Percentiles rank a stretch among this genome's conserved stretches.
These are phyloP conservation scores for Theobroma grandiflorum DNA, from an alignment of 441 rosid genomes.

Conservation along the genomic window DNA sequence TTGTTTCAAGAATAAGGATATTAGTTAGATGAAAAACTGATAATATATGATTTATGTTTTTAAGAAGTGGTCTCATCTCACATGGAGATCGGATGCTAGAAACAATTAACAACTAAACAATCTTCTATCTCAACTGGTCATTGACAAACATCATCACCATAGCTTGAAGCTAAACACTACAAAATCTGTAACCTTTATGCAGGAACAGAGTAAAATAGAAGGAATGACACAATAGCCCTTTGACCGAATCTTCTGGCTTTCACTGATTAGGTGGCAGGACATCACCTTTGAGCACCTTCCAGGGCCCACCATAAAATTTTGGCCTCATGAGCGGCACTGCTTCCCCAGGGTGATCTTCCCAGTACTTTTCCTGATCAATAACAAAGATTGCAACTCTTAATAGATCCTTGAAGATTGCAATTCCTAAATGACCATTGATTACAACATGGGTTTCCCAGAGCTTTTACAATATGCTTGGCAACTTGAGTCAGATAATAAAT, in stretches of 20 bases:
- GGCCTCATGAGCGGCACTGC: conserved; percentile 85
- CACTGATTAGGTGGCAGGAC: conserved; percentile 53
- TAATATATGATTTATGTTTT: background rate
- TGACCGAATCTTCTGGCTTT: conserved; percentile 8
- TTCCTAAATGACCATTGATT: background rate
- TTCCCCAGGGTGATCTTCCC: conserved; percentile 94
- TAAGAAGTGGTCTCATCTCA: background rate
- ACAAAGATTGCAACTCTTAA: background rate
- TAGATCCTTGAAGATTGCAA: background rate
- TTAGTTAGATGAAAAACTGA: background rate
- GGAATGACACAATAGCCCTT: background rate
- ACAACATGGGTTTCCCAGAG: background rate
- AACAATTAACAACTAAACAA: background rate
- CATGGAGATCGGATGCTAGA: background rate
- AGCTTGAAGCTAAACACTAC: background rate
- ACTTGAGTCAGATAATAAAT: background rate
- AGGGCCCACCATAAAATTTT: conserved; percentile 74
- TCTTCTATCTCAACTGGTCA: background rate
- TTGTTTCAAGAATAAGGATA: background rate
- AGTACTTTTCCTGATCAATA: conserved; percentile 76
- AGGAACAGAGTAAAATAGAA: background rate
- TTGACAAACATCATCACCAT: background rate
- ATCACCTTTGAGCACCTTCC: conserved; percentile 80
- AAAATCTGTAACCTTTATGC: background rate
- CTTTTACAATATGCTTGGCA: background rate